Evolutionary conservation across 108 stramenopile genomes (phyloP).

Genomic region (Nitzschia sp.): DNA sequence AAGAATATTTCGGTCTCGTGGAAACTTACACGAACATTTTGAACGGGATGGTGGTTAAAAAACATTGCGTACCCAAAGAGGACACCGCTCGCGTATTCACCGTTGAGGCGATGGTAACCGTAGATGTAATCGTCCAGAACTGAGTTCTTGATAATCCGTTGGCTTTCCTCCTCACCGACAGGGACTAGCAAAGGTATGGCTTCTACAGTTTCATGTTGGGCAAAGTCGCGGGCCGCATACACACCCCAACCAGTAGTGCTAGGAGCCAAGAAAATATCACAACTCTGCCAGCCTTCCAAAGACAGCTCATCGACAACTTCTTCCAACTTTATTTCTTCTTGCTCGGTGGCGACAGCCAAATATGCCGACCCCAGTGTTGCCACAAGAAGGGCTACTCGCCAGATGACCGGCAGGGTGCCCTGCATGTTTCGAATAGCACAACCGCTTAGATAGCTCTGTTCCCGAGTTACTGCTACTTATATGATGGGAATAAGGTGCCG

Average conservation of each 20-base stretch:
- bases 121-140: constrained; percentile 42
- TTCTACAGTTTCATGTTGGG: constrained; percentile 37
- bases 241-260: constrained; percentile 42
- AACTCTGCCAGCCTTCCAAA: constrained; percentile 24
- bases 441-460: too few species aligned
- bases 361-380: too few species aligned
- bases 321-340: too few species aligned
- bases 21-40: background rate
- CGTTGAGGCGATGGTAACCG: constrained; percentile 11
- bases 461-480: too few species aligned
- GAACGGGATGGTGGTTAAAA: constrained; percentile 41
- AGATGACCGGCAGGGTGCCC: too few species aligned
- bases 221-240: constrained; percentile 38
- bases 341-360: too few species aligned
- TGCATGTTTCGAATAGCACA: too few species aligned
- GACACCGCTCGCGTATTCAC: constrained; percentile 15
- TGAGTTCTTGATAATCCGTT: background rate
- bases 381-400: too few species aligned
- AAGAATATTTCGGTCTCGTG: background rate
- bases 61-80: constrained; percentile 35
- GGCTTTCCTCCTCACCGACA: background rate
- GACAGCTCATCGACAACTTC: too few species aligned
- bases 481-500: too few species aligned
- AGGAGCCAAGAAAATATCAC: constrained; percentile 39
- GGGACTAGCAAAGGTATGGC: background rate